Evolutionary conservation across 768 basidiomycete species (phyloP).

Genomic region (Termitomyces sp.): DNA sequence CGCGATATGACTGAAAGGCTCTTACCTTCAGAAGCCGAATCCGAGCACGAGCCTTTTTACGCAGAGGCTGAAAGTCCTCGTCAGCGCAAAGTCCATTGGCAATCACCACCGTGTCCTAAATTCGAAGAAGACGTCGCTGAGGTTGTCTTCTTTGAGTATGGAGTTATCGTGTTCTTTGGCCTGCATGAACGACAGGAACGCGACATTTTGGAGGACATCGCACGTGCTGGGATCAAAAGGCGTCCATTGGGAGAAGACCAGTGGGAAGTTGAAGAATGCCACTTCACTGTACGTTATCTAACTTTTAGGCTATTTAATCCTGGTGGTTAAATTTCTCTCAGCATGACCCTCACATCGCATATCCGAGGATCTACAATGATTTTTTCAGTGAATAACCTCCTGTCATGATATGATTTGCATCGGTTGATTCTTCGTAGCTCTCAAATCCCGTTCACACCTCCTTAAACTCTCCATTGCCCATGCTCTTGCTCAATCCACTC

Average conservation of each 20-base stretch:
- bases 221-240: constrained; percentile 63
- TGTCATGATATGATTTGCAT: not conserved
- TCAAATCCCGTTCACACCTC: constrained; percentile 87
- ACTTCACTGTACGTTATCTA: constrained; percentile 63
- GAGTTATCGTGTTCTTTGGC: constrained; percentile 91
- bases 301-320: not conserved
- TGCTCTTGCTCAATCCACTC: constrained; percentile 90
- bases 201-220: constrained; percentile 80
- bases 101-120: constrained; percentile 11
- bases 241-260: constrained; percentile 55
- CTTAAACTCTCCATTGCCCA: constrained; percentile 92
- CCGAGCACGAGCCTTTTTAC: constrained; percentile 7
- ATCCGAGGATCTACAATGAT: constrained; percentile 93
- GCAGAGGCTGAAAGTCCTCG: constrained; percentile 1
- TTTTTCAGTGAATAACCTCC: constrained; percentile 72
- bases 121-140: constrained; percentile 57
- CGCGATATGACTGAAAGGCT: not conserved
- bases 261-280: constrained; percentile 94
- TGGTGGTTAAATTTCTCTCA: constrained; percentile 20
- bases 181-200: constrained; percentile 74
- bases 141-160: constrained; percentile 79
- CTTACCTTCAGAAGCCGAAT: constrained; percentile 6
- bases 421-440: constrained; percentile 42
- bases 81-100: constrained; percentile 3
- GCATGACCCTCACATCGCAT: constrained; percentile 81